These are phyloP conservation scores for Agrocybe chaxingu DNA, from an alignment of 768 basidiomycete species.

Conservation along the genomic window DNA sequence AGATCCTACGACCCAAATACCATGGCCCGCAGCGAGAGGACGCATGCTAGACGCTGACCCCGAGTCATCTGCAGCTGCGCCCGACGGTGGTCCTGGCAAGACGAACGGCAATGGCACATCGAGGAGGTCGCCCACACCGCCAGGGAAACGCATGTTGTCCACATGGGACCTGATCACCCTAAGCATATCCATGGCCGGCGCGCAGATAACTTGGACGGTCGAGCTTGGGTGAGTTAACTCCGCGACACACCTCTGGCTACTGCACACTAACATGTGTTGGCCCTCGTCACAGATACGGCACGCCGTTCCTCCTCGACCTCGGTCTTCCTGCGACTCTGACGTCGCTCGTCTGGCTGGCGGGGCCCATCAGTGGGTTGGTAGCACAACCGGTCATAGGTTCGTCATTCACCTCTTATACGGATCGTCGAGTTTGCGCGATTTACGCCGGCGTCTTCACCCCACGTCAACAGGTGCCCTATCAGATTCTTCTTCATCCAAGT, in stretches of 20 bases:
- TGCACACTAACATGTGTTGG: conserved; percentile 12
- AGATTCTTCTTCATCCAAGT: conserved; percentile 88
- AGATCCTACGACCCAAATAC: conserved; percentile 75
- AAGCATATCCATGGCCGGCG: conserved; percentile 91
- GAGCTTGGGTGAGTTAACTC: conserved; percentile 73
- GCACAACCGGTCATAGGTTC: conserved; percentile 97
- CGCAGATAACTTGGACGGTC: conserved; percentile 94
- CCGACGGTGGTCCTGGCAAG: conserved; percentile 13
- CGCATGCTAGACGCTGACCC: conserved; percentile 23
- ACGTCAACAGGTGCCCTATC: conserved; percentile 77
- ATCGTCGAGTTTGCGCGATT: conserved; percentile 20
- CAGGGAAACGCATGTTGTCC: conserved; percentile 35
- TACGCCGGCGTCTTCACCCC: conserved; percentile 17
- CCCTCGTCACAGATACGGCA: conserved; percentile 73
- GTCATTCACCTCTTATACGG: conserved; percentile 19
- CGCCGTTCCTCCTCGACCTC: conserved; percentile 77
- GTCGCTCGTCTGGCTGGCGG: conserved; percentile 92
- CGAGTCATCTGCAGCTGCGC: conserved; percentile 20
- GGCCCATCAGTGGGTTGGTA: conserved; percentile 91
- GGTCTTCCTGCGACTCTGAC: conserved; percentile 85
- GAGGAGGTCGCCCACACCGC: conserved; percentile 19
- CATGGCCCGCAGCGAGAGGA: conserved; percentile 59
- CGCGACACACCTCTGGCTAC: neutral
- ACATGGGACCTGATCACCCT: conserved; percentile 79
- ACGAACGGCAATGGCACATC: neutral